Percentiles rank a stretch among this genome's conserved stretches.
Conservation (phyloP, 495 filamentous ascomycete genomes). For the Podospora comata region DNA sequence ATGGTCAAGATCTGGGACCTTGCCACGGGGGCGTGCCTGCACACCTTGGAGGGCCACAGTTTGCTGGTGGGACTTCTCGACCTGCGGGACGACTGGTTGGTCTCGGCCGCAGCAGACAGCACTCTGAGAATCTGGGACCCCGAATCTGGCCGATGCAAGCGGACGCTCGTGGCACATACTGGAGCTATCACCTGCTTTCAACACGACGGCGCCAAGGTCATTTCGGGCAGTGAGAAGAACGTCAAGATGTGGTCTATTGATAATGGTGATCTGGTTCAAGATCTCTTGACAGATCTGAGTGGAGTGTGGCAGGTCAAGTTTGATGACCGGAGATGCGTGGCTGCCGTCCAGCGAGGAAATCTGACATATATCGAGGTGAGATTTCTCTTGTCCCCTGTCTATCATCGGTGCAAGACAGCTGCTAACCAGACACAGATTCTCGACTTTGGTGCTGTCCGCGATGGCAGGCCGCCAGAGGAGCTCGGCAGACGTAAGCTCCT, state of each 20-base stretch:
- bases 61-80: conserved; percentile 91
- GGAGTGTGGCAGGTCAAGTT: conserved; percentile 99
- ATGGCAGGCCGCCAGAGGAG: conserved; percentile 69
- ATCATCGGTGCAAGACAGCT: not conserved
- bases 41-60: conserved; percentile 92
- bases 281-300: conserved; percentile 91
- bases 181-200: conserved; percentile 99
- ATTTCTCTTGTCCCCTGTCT: not conserved
- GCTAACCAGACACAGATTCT: conserved; percentile 58
- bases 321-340: conserved; percentile 91
- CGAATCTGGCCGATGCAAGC: conserved; percentile 85
- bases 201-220: conserved; percentile 94
- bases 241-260: conserved; percentile 98
- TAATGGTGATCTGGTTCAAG: conserved; percentile 86
- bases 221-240: conserved; percentile 91
- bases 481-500: conserved; percentile 80
- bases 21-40: conserved; percentile 77
- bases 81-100: conserved; percentile 78
- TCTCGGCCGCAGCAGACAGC: conserved; percentile 92
- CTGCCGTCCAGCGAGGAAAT: conserved; percentile 88
- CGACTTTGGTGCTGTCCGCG: conserved; percentile 86
- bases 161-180: conserved; percentile 84
- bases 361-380: conserved; percentile 95
- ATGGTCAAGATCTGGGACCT: conserved; percentile 97
- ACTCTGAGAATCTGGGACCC: conserved; percentile 98